These are phyloP conservation scores for Pythium folliculosum DNA, from an alignment of 352 stramenopile genomes.

Conservation along the genomic window DNA sequence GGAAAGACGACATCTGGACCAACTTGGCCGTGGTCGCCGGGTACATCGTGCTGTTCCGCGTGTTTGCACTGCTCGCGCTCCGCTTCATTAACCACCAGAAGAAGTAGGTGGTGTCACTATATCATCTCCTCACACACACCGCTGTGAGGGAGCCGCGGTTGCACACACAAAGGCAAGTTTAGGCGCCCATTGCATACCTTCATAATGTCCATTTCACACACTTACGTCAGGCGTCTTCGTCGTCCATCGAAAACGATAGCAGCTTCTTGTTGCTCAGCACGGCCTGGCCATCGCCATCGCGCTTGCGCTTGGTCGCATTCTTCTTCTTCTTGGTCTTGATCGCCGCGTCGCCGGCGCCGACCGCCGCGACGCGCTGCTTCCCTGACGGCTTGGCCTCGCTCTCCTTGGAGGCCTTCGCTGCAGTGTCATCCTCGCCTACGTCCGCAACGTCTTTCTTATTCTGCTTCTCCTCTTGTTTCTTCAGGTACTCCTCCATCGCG, in stretches of 20 bases:
- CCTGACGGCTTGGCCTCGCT: conserved; percentile 31
- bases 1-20: conserved; percentile 12
- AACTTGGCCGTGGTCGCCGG: conserved; percentile 12
- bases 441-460: conserved; percentile 21
- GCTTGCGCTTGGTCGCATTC: conserved; percentile 62
- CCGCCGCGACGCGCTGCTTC: conserved; percentile 47
- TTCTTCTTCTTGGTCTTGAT: conserved; percentile 1
- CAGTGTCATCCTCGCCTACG: neutral
- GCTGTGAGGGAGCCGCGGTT: neutral
- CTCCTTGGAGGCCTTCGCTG: conserved; percentile 7
- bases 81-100: conserved; percentile 19
- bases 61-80: conserved; percentile 8
- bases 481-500: conserved; percentile 72
- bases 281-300: conserved; percentile 39
- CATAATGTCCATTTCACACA: neutral
- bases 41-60: conserved; percentile 13
- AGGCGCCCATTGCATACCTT: neutral
- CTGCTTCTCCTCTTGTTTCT: conserved; percentile 49
- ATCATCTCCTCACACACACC: no score
- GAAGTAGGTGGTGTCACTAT: neutral
- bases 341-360: conserved; percentile 28
- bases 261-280: conserved; percentile 75
- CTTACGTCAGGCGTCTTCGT: conserved; percentile 42
- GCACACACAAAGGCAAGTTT: neutral
- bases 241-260: conserved; percentile 83